Evolutionary conservation across 2,329 filamentous ascomycete genomes (phyloP).

Genomic region (Fusarium domesticum): DNA sequence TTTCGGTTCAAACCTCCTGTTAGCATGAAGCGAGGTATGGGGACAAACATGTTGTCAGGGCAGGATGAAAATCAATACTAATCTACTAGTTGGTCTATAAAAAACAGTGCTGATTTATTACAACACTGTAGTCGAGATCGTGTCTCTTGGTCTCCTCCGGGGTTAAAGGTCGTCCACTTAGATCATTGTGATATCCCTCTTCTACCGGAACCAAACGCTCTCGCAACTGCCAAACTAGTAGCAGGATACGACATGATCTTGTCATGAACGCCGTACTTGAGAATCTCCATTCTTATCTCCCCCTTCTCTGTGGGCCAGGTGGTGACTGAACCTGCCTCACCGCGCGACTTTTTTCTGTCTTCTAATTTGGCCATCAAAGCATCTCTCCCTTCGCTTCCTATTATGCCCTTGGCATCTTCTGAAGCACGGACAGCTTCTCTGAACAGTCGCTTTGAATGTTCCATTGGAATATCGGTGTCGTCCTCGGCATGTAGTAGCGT

Average conservation of each 20-base stretch:
- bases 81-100: too few relatives aligned
- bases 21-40: too few relatives aligned
- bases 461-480: conserved; percentile 44
- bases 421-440: conserved; percentile 46
- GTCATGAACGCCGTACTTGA: conserved; percentile 51
- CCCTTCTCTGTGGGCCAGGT: conserved; percentile 44
- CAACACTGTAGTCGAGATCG: too few relatives aligned
- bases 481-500: conserved; percentile 45
- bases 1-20: too few relatives aligned
- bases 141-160: too few relatives aligned
- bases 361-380: conserved; percentile 6
- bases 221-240: conserved; percentile 42
- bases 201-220: conserved; percentile 13
- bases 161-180: too few relatives aligned
- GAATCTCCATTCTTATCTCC: conserved; percentile 45
- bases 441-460: conserved; percentile 44
- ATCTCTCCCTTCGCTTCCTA: conserved; percentile 3
- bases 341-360: conserved; percentile 27
- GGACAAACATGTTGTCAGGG: too few relatives aligned
- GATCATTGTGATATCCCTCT: too few relatives aligned
- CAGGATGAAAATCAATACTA: too few relatives aligned
- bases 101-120: too few relatives aligned
- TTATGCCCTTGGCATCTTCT: conserved; percentile 34
- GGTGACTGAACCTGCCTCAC: conserved; percentile 44
- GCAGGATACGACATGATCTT: conserved; percentile 50